Conservation (phyloP, 306 rosid species). For the Gastrolobium bilobum region DNA sequence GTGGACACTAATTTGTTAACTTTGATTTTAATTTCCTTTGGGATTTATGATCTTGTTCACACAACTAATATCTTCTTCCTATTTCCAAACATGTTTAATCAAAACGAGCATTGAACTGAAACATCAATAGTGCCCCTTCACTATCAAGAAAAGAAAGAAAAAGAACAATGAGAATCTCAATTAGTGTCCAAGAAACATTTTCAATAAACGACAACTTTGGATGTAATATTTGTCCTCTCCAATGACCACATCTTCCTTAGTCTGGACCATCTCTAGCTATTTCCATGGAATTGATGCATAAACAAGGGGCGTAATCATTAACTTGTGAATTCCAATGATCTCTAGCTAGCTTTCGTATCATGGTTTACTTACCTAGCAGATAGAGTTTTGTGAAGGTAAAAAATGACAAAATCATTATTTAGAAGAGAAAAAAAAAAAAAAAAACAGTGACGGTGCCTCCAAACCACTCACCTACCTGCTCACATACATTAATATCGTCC, state of each 20-base stretch:
- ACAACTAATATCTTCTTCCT: neutral
- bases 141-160: neutral
- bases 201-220: neutral
- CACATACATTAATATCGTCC: constrained; percentile 10
- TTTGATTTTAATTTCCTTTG: neutral
- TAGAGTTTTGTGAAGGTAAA: neutral
- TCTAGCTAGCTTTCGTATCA: neutral
- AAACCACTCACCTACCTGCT: neutral
- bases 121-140: constrained; percentile 11
- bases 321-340: neutral
- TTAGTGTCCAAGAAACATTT: neutral
- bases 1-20: neutral
- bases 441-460: neutral
- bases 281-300: constrained; percentile 5
- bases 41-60: constrained; percentile 11
- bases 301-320: neutral
- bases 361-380: neutral
- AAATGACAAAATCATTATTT: neutral
- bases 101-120: constrained; percentile 12
- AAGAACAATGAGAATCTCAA: constrained; percentile 16
- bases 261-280: neutral
- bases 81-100: neutral
- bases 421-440: neutral
- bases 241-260: neutral
- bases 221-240: neutral